Base-by-base conservation (phyloP, 2,329 filamentous ascomycete genomes). In the Periconia macrospinosa region DNA sequence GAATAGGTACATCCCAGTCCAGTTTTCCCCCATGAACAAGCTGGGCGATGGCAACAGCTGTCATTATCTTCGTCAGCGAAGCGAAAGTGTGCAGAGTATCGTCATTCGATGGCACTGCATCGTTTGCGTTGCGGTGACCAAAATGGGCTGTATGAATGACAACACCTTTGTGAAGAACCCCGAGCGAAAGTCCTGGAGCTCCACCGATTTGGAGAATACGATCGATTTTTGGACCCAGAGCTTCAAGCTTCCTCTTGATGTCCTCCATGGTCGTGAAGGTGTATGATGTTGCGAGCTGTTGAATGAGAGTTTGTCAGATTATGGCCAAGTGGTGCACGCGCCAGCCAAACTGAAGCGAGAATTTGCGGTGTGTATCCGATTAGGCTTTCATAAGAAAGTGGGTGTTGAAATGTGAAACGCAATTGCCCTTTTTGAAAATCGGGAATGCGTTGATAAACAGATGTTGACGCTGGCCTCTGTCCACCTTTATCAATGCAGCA, bases 1-100 rank as follows among this genome's bases (percentile, higher is more conserved):
- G 41, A 13, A 63, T 53, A 2, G 58, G 56, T 8, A 27, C 18
- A 33, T 63, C 58, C 60, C 60, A 63, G 13, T 50, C 42, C 6
- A 63, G 27, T 6, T 49, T 23, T 33, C 59, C 60, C 2, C 58
- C 51, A 2, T 41, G 10, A 10, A 61, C 57, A 15, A 63, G 50
- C 18, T 44, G 45, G 6, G 55, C 50, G 20, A 63, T 40, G 14
- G 56, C 52, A 30, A 30, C 44, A 11, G 23, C 55, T 6, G 55
- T 54, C 6, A 61, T 37, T n/a, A 54, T 19, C 30, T 60, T 54
- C 17, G 45, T 47, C 6, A 47, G 37, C 17, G 55, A 56, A n/a
- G 52, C 58, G 13, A 58, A 18, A 3, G 17, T 42, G 41, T 60
- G 49, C 1, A 62, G 44, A 1, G 57, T 54, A 23, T 62, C 50